Evolutionary conservation across 106 monocot species (phyloP), one percentile per base, ranked within the genome.

Genomic region (Allium sativum): DNA sequence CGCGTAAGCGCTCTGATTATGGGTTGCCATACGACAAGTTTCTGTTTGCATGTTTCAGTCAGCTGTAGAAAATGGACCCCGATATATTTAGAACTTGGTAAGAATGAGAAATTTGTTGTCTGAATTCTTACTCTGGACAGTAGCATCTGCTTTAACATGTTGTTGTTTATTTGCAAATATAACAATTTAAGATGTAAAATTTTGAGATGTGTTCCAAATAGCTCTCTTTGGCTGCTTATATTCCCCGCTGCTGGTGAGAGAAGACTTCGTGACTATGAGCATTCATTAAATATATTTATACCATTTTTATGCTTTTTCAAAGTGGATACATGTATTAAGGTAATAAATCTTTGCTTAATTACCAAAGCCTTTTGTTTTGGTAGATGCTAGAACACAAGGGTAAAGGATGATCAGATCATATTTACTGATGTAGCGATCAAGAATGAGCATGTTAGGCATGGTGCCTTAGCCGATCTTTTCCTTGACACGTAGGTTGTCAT

Each of bases 11-110:
- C 51, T 67, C 87, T 10, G 91, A 96, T 76, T 96, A 96, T 84
- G 96, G 96, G 20, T 64, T 96, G 54, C 96, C 96, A 10, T 87
- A 96, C 48, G 78, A 96, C 69, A 96, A 91, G 74, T 84, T 96
- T 72, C 76, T 96, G 41, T 96, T 96, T 78, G 96, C 96, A 40
- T 96, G 90, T 64, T 96, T 96, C 68, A 96, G 87, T 71, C 96
- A 96, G 70, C 79, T 96, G 7, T 96, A 96, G 61, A 96, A 96
- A 72, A 88, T 96, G 87, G 91, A 96, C 52, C 96, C 96, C 55
- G 96, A 96, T n/a, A 84, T 96, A 65, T 91, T 91, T 68, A 76
- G 75, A 45, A 88, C 91, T 64, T 96, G 96, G 96, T 88, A 80
- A 59, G 10, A n/a, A 18, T 16, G 52, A 16, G 3, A 19, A 9